These are phyloP conservation scores for Ogataea trehaloabstinens DNA, from an alignment of 805 yeast species.

Conservation along the genomic window DNA sequence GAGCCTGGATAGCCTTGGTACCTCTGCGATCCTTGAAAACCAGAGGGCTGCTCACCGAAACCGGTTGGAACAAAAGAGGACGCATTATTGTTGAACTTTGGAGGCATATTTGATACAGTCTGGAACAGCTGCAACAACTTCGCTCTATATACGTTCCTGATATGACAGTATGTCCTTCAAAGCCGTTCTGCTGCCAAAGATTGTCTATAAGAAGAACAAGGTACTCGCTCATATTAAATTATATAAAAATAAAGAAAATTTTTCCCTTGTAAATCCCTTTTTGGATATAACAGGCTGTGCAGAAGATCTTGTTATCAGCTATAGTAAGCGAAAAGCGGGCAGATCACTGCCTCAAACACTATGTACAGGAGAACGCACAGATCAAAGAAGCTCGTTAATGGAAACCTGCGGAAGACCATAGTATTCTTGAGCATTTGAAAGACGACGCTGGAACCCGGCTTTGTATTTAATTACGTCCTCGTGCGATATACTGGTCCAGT, in stretches of 20 bases:
- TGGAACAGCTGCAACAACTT: no score
- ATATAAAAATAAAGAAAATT: no score
- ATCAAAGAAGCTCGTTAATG: constrained; percentile 13
- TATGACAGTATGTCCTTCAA: background rate
- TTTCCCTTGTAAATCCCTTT: no score
- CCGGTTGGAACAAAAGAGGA: constrained; percentile 31
- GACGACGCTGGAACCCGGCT: constrained; percentile 8
- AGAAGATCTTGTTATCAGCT: no score
- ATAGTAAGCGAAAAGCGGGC: no score
- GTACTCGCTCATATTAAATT: no score
- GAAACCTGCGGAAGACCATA: constrained; percentile 16
- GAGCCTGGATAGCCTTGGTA: constrained; percentile 19
- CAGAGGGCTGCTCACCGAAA: constrained; percentile 17
- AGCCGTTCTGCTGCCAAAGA: no score
- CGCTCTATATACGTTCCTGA: no score
- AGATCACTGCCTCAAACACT: no score
- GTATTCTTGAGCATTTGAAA: constrained; percentile 8
- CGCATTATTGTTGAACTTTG: constrained; percentile 39
- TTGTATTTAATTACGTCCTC: constrained; percentile 6
- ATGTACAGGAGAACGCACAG: no score
- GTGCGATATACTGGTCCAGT: constrained; percentile 11
- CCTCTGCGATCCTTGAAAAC: constrained; percentile 32
- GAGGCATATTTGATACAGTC: constrained; percentile 31
- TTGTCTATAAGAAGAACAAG: no score
- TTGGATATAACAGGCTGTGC: no score